Percentiles rank a stretch among this genome's conserved stretches.
Conservation (phyloP, 2,329 filamentous ascomycete genomes). For the Didymella arachidicola region DNA sequence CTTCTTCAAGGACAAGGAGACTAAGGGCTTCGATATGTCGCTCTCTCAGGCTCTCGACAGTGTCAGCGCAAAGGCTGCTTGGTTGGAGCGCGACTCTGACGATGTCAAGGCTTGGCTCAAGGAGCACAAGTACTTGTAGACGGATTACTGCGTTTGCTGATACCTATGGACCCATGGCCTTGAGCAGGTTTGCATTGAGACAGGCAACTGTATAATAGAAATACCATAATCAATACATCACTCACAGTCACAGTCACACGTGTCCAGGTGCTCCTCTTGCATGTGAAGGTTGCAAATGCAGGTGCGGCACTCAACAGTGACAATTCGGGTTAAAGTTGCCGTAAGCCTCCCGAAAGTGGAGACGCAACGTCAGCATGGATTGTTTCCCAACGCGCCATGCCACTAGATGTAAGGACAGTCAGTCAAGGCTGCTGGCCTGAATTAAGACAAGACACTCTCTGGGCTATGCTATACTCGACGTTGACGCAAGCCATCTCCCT, state of each 20-base stretch:
- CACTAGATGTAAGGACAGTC: conserved; percentile 38
- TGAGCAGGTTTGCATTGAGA: neutral
- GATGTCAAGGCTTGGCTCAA: conserved; percentile 80
- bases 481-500: conserved; percentile 10
- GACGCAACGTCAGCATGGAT: conserved; percentile 41
- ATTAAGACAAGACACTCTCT: conserved; percentile 21
- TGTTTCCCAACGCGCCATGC: conserved; percentile 30
- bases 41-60: conserved; percentile 89
- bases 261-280: neutral
- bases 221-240: conserved; percentile 16
- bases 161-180: neutral
- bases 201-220: conserved; percentile 16
- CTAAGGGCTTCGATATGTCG: conserved; percentile 85
- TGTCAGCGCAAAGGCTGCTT: conserved; percentile 83
- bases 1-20: conserved; percentile 85
- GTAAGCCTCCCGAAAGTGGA: conserved; percentile 29
- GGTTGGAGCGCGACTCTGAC: conserved; percentile 76
- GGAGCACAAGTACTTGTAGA: conserved; percentile 66
- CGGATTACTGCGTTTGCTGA: neutral
- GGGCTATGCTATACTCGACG: conserved; percentile 27
- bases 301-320: conserved; percentile 7
- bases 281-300: conserved; percentile 13
- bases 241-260: conserved; percentile 2
- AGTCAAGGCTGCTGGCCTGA: conserved; percentile 26
- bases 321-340: conserved; percentile 24